These are phyloP conservation scores for Cicer cuneatum DNA, from an alignment of 306 rosid species.

Conservation along the genomic window DNA sequence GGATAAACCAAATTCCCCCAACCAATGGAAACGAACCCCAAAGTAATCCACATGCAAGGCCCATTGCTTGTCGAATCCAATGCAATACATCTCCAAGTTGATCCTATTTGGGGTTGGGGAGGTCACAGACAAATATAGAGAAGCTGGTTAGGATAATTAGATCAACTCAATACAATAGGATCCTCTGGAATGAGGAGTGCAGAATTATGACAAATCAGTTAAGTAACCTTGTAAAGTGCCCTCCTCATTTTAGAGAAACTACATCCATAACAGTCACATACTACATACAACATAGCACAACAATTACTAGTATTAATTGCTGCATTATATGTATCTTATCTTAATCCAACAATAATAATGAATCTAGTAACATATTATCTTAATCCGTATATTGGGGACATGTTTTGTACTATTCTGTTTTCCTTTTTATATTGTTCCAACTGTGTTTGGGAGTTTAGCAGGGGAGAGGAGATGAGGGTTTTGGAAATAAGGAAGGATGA, in stretches of 20 bases:
- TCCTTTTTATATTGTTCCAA: slow-evolving; percentile 1
- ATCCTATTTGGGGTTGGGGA: slow-evolving; percentile 57
- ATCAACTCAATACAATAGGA: not conserved
- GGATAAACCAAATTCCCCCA: slow-evolving; percentile 91
- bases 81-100: slow-evolving; percentile 97
- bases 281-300: not conserved
- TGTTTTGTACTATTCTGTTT: not conserved
- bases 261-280: not conserved
- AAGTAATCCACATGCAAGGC: slow-evolving; percentile 72
- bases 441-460: not conserved
- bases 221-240: not conserved
- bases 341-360: not conserved
- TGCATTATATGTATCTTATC: not conserved
- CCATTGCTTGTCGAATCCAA: slow-evolving; percentile 92
- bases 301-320: not conserved
- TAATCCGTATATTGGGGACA: not conserved
- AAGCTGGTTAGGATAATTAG: slow-evolving; percentile 8
- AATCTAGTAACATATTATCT: not conserved
- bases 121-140: slow-evolving; percentile 16
- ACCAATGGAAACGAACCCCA: slow-evolving; percentile 95
- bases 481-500: too few relatives aligned
- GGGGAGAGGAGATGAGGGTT: too few relatives aligned
- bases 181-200: not conserved
- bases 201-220: not conserved
- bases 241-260: not conserved